phyloP scores from a whole-genome alignment of 1,284 basidiomycete genomes.

The Xerocomus nothofagi region DNA sequence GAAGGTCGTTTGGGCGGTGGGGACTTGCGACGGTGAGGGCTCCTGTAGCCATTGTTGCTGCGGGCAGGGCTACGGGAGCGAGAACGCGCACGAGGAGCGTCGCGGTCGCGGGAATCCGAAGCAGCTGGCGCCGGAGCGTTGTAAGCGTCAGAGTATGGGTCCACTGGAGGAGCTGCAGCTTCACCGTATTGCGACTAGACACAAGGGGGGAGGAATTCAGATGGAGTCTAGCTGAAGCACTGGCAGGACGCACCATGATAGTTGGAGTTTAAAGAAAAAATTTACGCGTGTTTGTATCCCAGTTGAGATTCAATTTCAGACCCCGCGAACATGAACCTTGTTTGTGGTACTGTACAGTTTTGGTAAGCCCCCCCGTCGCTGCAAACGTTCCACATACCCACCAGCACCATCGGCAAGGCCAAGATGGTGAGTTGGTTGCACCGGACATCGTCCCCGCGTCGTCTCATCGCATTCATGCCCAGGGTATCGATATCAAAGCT shows the following conservation, averaged over 20 bases:
- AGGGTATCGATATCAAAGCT: constrained; percentile 97
- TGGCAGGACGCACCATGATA: constrained; percentile 60
- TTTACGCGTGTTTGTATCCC: constrained; percentile 45
- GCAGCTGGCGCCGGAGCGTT: constrained; percentile 58
- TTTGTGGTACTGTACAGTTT: constrained; percentile 53
- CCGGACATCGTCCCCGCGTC: constrained; percentile 22
- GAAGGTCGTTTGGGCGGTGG: constrained; percentile 58
- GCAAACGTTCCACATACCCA: constrained; percentile 36
- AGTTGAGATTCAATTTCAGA: constrained; percentile 39
- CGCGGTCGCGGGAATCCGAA: constrained; percentile 47
- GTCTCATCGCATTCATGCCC: constrained; percentile 19
- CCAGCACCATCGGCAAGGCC: constrained; percentile 55
- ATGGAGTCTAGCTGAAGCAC: not conserved
- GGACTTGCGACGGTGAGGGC: constrained; percentile 48
- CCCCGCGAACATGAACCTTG: constrained; percentile 30
- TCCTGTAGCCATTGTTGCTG: constrained; percentile 53
- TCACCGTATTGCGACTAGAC: constrained; percentile 57
- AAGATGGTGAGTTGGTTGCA: constrained; percentile 74
- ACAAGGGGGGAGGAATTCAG: constrained; percentile 3
- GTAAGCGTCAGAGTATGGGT: constrained; percentile 82
- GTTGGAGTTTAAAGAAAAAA: constrained; percentile 46
- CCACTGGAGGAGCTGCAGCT: constrained; percentile 54
- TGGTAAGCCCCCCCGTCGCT: constrained; percentile 47
- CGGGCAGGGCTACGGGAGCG: constrained; percentile 68
- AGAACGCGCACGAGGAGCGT: constrained; percentile 59